phyloP scores from a whole-genome alignment of 2,329 filamentous ascomycete species.

The Parastagonospora avenae region DNA sequence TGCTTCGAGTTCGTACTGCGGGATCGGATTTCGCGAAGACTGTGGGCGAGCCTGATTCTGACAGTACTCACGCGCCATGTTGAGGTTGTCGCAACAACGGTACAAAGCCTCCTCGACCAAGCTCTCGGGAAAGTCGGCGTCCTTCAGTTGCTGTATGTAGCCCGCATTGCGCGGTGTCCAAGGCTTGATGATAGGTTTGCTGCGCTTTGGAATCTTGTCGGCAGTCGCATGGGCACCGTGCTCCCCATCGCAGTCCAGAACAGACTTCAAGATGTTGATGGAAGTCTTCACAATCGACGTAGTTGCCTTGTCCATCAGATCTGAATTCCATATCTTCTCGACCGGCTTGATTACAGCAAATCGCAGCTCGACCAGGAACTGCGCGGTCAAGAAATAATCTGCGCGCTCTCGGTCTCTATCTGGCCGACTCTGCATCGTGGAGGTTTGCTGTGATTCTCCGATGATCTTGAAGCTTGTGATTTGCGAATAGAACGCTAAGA shows the following conservation, averaged over 20 bases:
- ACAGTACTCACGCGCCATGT: conserved; percentile 75
- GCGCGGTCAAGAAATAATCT: conserved; percentile 69
- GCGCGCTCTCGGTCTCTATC: conserved; percentile 62
- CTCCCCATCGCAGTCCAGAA: conserved; percentile 80
- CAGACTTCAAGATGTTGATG: conserved; percentile 80
- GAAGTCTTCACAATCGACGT: conserved; percentile 77
- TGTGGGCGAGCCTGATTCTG: conserved; percentile 63
- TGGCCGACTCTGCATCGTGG: conserved; percentile 56
- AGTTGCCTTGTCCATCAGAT: conserved; percentile 79
- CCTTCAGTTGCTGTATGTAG: conserved; percentile 50
- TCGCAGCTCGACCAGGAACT: conserved; percentile 86
- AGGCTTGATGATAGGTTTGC: conserved; percentile 53
- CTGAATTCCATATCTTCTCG: conserved; percentile 81
- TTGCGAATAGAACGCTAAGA: conserved; percentile 79
- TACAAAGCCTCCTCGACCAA: conserved; percentile 81
- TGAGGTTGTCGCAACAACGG: conserved; percentile 71
- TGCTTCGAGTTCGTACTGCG: conserved; percentile 50
- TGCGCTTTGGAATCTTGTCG: conserved; percentile 61
- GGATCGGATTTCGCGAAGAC: conserved; percentile 70
- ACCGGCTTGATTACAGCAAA: conserved; percentile 78
- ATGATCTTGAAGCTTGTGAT: conserved; percentile 80
- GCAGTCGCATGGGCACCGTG: conserved; percentile 64
- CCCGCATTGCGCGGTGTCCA: conserved; percentile 59
- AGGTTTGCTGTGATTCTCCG: conserved; percentile 72
- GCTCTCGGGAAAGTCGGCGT: conserved; percentile 59